These are phyloP conservation scores for Aspergillus ruber DNA, from an alignment of 2,329 filamentous ascomycete species.

Conservation along the genomic window DNA sequence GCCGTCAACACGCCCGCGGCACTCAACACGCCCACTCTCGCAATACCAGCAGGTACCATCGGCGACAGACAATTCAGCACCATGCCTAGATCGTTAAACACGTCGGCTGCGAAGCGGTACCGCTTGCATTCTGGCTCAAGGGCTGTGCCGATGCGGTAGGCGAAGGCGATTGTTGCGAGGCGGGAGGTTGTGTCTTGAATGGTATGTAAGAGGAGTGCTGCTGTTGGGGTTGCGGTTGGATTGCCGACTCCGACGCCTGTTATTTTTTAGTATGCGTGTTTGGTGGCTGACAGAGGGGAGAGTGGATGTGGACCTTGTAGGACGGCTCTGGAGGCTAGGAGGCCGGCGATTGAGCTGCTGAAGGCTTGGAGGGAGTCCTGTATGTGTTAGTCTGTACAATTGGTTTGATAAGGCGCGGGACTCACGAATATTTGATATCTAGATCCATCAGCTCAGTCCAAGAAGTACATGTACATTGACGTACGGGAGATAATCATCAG, in stretches of 20 bases:
- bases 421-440: slow-evolving; percentile 65
- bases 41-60: slow-evolving; percentile 53
- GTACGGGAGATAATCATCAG: slow-evolving; percentile 70
- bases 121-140: slow-evolving; percentile 88
- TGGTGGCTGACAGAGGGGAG: too few relatives aligned
- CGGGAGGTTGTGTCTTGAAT: slow-evolving; percentile 75
- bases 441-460: slow-evolving; percentile 2
- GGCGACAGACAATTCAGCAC: slow-evolving; percentile 80
- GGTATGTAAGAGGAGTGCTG: slow-evolving; percentile 74
- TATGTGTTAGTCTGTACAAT: too few relatives aligned
- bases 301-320: slow-evolving; percentile 54
- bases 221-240: slow-evolving; percentile 68
- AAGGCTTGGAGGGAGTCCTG: slow-evolving; percentile 39
- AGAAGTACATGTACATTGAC: slow-evolving; percentile 3
- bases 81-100: slow-evolving; percentile 83
- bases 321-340: slow-evolving; percentile 76
- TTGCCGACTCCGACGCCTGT: slow-evolving; percentile 76
- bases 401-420: too few relatives aligned
- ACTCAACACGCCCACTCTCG: slow-evolving; percentile 53
- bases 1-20: slow-evolving; percentile 56
- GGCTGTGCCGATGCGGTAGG: slow-evolving; percentile 70
- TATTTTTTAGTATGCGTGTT: not conserved
- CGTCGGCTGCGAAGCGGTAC: slow-evolving; percentile 77
- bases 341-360: slow-evolving; percentile 36
- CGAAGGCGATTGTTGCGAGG: slow-evolving; percentile 79